Base-by-base conservation (phyloP, 2,329 filamentous ascomycete genomes). In the Ceratocystis cubensis region DNA sequence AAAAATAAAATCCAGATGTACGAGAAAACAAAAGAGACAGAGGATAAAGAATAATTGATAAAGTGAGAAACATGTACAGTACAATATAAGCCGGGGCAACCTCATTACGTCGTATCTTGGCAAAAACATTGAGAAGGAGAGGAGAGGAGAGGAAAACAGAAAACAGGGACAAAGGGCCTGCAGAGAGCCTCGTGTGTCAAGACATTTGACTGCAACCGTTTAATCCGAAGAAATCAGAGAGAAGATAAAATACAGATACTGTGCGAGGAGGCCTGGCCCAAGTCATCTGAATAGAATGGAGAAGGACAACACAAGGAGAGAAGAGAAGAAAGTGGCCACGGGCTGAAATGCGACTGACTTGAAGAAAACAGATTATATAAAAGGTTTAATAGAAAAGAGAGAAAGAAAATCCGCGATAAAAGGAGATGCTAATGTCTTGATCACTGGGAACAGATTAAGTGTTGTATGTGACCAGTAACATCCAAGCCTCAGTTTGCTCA, bases 31-130 rank as follows among this genome's bases (percentile, higher is more conserved):
- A 53, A 53, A 53, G 6, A 15, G 15, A 53, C 20, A 5, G 37
- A 41, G 10, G 10, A 25, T 37, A 59, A 30, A 30, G 33, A 59
- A 22, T 5, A 33, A 33, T 33, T 30, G 15, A 22, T 22, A 13
- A 17, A 30, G 30, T 30, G 53, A 59, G 33, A 22, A 22, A 59
- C 25, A n/a, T 30, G 33, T 20, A 33, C 28, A 59, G 17, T 59
- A 59, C 53, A 59, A 33, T 30, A 59, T n/a, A 33, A 59, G 53
- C 53, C 28, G 33, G 17, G 17, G 33, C 53, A 59, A 8, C 28
- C 53, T 59, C 53, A 59, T 59, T 59, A 59, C 53, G 25, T 59
- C 53, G 28, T 59, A 33, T 33, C 28, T n/a, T 33, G 25, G 17
- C 15, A 59, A 59, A 59, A 15, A n/a, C 28, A 30, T 28, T 10